These are phyloP conservation scores for Miscanthus sacchariflorus DNA, from an alignment of 202 grass and related monocot species.

Conservation along the genomic window DNA sequence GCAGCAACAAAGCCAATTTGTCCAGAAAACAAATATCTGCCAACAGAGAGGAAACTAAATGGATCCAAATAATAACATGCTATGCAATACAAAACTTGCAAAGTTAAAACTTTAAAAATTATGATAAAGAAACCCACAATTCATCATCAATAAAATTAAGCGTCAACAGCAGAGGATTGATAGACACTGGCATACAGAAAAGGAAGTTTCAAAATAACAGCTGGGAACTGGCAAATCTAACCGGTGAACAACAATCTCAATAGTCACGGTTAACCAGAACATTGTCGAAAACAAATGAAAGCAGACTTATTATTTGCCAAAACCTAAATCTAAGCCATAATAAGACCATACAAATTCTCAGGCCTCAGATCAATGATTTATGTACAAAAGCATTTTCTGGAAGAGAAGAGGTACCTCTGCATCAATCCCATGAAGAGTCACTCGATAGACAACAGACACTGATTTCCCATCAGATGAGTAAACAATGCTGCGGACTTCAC, in stretches of 20 bases:
- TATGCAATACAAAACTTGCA: slow-evolving; percentile 9
- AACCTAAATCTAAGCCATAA: slow-evolving; percentile 11
- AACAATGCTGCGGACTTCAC: slow-evolving; percentile 78
- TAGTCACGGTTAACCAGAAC: neutral
- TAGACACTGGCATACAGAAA: slow-evolving; percentile 13
- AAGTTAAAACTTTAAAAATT: neutral
- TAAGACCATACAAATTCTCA: slow-evolving; percentile 2
- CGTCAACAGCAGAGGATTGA: neutral
- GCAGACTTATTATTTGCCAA: slow-evolving; percentile 34
- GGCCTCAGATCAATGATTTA: slow-evolving; percentile 5
- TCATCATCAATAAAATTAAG: neutral
- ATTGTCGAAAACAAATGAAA: neutral
- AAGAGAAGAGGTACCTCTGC: slow-evolving; percentile 71
- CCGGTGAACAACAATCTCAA: neutral
- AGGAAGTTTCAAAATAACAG: neutral
- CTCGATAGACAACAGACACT: slow-evolving; percentile 86
- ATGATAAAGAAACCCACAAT: neutral
- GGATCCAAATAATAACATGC: slow-evolving; percentile 3
- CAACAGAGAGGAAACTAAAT: neutral
- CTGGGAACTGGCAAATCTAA: neutral
- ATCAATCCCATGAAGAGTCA: slow-evolving; percentile 92
- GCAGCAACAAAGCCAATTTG: neutral
- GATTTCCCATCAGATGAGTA: slow-evolving; percentile 83
- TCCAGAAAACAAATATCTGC: neutral
- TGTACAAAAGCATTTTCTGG: slow-evolving; percentile 4